These are phyloP conservation scores for Aspergillus leporis DNA, from an alignment of 495 filamentous ascomycete genomes.

Conservation along the genomic window DNA sequence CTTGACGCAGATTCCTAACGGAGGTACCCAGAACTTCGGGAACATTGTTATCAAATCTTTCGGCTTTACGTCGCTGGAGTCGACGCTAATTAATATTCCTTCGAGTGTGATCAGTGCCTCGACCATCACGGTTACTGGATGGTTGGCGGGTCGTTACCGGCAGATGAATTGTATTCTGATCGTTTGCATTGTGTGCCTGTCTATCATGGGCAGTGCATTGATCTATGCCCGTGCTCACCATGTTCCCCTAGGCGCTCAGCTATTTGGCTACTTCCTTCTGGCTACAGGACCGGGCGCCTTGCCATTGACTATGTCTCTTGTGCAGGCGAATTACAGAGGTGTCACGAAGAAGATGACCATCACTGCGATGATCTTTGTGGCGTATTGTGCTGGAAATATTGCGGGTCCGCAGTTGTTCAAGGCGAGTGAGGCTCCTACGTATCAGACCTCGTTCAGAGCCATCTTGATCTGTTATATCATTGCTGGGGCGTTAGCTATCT, in stretches of 20 bases:
- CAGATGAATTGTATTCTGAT: conserved; percentile 35
- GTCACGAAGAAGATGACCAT: conserved; percentile 65
- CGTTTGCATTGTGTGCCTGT: conserved; percentile 27
- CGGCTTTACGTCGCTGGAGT: conserved; percentile 43
- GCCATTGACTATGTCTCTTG: conserved; percentile 55
- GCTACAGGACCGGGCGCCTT: conserved; percentile 55
- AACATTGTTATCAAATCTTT: conserved; percentile 47
- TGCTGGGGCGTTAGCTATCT: conserved; percentile 36
- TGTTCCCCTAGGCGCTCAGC: conserved; percentile 48
- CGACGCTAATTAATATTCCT: conserved; percentile 44
- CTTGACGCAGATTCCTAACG: conserved; percentile 47
- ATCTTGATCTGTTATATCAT: conserved; percentile 56
- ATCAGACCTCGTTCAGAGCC: conserved; percentile 48
- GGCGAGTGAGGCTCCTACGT: conserved; percentile 34
- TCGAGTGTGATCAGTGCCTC: conserved; percentile 42
- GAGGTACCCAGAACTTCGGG: conserved; percentile 47
- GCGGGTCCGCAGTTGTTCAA: conserved; percentile 42
- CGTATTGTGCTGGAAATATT: conserved; percentile 45
- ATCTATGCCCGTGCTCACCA: conserved; percentile 57
- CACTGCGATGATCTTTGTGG: conserved; percentile 43
- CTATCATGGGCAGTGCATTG: conserved; percentile 58
- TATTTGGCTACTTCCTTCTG: conserved; percentile 60
- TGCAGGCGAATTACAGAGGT: conserved; percentile 61
- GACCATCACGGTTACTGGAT: conserved; percentile 39
- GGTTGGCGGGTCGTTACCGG: conserved; percentile 34